Evolutionary conservation across 768 basidiomycete species (phyloP), one percentile per base, ranked within the genome.

Genomic region (Termitomyces sp.): DNA sequence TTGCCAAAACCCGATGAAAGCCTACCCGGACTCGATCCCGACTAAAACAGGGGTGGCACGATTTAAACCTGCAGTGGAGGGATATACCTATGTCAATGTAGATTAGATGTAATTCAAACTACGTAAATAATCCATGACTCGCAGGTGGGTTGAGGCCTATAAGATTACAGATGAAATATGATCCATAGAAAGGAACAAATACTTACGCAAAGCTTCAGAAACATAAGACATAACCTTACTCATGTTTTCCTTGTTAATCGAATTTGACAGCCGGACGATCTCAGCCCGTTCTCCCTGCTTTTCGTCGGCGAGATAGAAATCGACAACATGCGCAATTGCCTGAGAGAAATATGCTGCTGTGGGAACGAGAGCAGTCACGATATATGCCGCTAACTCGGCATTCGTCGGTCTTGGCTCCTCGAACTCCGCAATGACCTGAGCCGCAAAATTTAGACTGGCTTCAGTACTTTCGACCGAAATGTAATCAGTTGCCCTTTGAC

Each of bases 341-440:
- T 83, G 75, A 1, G 84, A 83, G 71, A 82, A 86, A 6, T 81
- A 64, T 0, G 82, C 71, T 2, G 80, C 77, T 16, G 83, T 82
- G 5, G 84, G 83, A 13, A 87, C 76, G 16, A 77, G 66, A 47
- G 84, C 79, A 8, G 77, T 74, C 61, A 88, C 80, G 8, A 83
- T 69, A 27, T 74, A 72, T n/a, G 72, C 68, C 1, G 82, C 76
- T n/a, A 85, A 65, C 24, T 77, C 67, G 60, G 70, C 57, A 58
- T 63, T 66, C 27, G 66, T 65, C 46, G 43, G 46, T 27, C 3
- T 29, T 34, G 63, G 60, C 12, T 68, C 57, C 0, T 56, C 49
- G 18, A 61, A 54, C 32, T 67, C 59, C 3, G 57, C 58, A 36
- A 60, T 55, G 14, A 80, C 67, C 27, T 65, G 64, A 37, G 62